Base-by-base conservation (phyloP, 2,329 filamentous ascomycete species). In the Thermothelomyces thermophilus region DNA sequence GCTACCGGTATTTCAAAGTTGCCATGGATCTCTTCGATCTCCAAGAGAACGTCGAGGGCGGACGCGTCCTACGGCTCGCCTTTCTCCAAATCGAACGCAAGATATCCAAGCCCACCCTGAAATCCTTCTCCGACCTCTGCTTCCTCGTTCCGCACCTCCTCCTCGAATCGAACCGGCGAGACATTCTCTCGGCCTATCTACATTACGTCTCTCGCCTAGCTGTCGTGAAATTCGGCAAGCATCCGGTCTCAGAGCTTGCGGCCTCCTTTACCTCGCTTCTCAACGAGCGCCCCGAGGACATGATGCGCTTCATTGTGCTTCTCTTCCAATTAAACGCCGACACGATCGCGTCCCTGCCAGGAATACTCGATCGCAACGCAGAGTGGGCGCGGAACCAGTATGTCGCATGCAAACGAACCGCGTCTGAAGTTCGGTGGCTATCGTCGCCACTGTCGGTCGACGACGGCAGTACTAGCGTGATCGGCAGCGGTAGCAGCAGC, bases 11-110 rank as follows among this genome's bases (percentile, higher is more conserved):
- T 35, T 61, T 61, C 53, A 58, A 56, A n/a, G 45, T 51, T 4
- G 52, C 59, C 41, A 58, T 60, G 54, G 59, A 60, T 22, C 50
- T 61, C 2, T 59, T 61, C 37, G 56, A 59, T 42, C 52, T 56
- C n/a, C 24, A 42, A 4, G 57, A 61, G 39, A 51, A 58, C 44
- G 16, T 52, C 2, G 46, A 55, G 16, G 59, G 53, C 14, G 59
- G 59, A 11, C 52, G 52, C 10, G 45, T 61, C 2, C 50, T 61
- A 4, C 56, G 59, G 24, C 55, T 59, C 26, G 59, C 59, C 41
- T 61, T 61, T 30, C 39, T 61, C 1, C 55, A 59, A 24, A 53
- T 60, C 22, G 59, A 61, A 41, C 51, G 46, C 37, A 56, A 57
- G 16, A 47, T 61, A 5, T 42, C 51, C 14, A 50, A 46, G 2